Percentiles rank a stretch among this genome's conserved stretches.
These are phyloP conservation scores for Herpetomonas samuelpessoai DNA, from an alignment of 208 protist genomes.

Conservation along the genomic window DNA sequence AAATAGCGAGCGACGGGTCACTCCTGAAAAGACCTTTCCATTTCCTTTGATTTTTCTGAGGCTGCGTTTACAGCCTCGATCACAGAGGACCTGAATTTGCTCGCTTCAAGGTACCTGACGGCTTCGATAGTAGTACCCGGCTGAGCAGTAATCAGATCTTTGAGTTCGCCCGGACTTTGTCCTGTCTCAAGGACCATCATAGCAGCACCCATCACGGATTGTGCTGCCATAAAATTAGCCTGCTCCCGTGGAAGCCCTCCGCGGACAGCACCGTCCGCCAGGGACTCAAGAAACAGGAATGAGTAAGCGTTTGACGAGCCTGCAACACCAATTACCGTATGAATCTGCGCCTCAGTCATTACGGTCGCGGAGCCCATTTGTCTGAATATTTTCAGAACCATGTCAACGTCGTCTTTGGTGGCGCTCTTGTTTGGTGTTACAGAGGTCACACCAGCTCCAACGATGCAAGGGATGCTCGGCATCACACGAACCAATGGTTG, in stretches of 20 bases:
- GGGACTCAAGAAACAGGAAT: slow-evolving; percentile 95
- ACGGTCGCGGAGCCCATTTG: slow-evolving; percentile 61
- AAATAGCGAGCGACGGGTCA: too few relatives aligned
- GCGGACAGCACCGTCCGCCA: slow-evolving; percentile 95
- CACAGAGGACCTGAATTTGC: slow-evolving; percentile 83
- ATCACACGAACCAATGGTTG: slow-evolving; percentile 92
- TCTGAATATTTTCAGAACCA: slow-evolving; percentile 57
- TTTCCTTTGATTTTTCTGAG: slow-evolving; percentile 82
- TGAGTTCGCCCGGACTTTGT: slow-evolving; percentile 75
- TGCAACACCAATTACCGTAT: slow-evolving; percentile 93
- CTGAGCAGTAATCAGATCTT: slow-evolving; percentile 93
- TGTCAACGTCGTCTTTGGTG: slow-evolving; percentile 32
- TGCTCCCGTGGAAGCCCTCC: slow-evolving; percentile 84
- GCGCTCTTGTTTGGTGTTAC: slow-evolving; percentile 48
- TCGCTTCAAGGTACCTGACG: slow-evolving; percentile 89
- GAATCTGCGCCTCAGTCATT: slow-evolving; percentile 66
- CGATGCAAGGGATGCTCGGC: slow-evolving; percentile 92
- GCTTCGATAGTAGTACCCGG: slow-evolving; percentile 96
- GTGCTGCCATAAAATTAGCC: slow-evolving; percentile 87
- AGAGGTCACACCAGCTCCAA: slow-evolving; percentile 72
- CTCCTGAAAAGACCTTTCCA: slow-evolving; percentile 57
- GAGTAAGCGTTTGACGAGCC: slow-evolving; percentile 96
- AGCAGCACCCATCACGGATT: slow-evolving; percentile 90
- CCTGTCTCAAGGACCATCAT: slow-evolving; percentile 87
- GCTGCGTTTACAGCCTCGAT: slow-evolving; percentile 93